Percentiles rank a stretch among this genome's conserved stretches.
Conservation (phyloP, 257 asterid species). For the Solanum corneliomulleri region DNA sequence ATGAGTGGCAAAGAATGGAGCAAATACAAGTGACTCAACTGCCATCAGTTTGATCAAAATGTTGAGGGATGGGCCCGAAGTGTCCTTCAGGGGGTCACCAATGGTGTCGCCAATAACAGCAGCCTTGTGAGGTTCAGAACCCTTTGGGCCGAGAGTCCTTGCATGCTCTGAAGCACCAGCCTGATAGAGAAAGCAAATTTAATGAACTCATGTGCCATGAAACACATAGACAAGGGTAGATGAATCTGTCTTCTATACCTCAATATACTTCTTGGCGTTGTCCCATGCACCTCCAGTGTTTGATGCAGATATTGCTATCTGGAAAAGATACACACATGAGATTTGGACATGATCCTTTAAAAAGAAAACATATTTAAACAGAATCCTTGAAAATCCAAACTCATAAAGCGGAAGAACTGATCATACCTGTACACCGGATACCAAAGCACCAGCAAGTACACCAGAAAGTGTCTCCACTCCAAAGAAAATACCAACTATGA, state of each 20-base stretch:
- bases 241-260: slow-evolving; percentile 11
- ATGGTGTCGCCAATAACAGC: slow-evolving; percentile 47
- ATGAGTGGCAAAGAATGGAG: slow-evolving; percentile 40
- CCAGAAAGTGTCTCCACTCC: slow-evolving; percentile 94
- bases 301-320: slow-evolving; percentile 43
- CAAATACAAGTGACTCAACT: slow-evolving; percentile 37
- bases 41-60: slow-evolving; percentile 47
- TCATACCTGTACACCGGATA: slow-evolving; percentile 85
- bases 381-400: background rate
- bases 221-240: background rate
- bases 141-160: slow-evolving; percentile 33
- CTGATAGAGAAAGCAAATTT: background rate
- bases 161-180: slow-evolving; percentile 52
- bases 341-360: background rate
- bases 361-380: background rate
- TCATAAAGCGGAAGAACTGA: background rate
- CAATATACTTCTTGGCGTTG: slow-evolving; percentile 39
- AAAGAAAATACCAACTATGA: slow-evolving; percentile 67
- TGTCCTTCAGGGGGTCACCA: slow-evolving; percentile 40
- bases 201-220: background rate
- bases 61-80: slow-evolving; percentile 43
- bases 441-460: slow-evolving; percentile 84
- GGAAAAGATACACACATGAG: background rate
- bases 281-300: slow-evolving; percentile 54
- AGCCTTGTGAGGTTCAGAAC: slow-evolving; percentile 46